Evolutionary conservation across 768 basidiomycete species (phyloP).

Genomic region (Trametes coccinea): DNA sequence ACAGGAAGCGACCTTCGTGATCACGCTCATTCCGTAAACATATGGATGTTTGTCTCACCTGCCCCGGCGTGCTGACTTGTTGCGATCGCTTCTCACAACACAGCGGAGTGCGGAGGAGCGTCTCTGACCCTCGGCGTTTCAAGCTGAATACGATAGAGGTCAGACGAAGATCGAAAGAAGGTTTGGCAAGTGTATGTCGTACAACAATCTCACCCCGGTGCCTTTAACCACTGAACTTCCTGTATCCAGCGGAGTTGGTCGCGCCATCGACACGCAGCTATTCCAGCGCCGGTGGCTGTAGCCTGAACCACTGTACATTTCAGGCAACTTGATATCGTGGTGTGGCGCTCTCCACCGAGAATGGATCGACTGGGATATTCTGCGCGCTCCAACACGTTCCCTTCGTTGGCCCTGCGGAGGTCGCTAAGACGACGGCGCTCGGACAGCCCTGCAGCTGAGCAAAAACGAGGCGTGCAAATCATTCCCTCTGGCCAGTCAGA

Average conservation of each 20-base stretch:
- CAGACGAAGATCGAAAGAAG: neutral
- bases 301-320: neutral
- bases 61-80: neutral
- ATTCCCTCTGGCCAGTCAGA: neutral
- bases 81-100: neutral
- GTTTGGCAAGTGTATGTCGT: neutral
- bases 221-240: neutral
- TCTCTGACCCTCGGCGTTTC: neutral
- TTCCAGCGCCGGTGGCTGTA: too few relatives aligned
- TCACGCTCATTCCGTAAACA: conserved; percentile 7
- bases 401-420: conserved; percentile 8
- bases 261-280: neutral
- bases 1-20: neutral
- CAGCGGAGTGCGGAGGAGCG: neutral
- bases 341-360: neutral
- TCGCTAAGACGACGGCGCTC: conserved; percentile 15
- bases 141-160: neutral
- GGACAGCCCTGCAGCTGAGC: neutral
- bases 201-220: neutral
- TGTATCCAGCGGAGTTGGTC: neutral
- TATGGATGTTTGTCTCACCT: conserved; percentile 11
- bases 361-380: neutral
- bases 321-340: neutral
- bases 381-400: neutral
- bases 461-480: conserved; percentile 4